phyloP scores from a whole-genome alignment of 108 stramenopile genomes.

The Conticribra weissflogii region DNA sequence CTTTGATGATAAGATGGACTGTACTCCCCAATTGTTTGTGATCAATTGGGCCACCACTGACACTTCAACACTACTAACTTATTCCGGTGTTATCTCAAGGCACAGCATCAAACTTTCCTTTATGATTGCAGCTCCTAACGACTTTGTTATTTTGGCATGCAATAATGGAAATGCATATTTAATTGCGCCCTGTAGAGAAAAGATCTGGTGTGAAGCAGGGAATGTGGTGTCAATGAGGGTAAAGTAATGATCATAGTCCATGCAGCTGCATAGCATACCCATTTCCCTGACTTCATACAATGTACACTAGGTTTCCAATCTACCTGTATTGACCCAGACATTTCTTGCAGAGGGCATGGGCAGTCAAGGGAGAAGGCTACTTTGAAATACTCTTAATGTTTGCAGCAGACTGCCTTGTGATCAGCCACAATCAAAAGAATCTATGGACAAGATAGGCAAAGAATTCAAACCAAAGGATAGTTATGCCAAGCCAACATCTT shows the following conservation, averaged over 20 bases:
- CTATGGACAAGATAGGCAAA: too few species aligned
- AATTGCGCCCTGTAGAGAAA: conserved; percentile 39
- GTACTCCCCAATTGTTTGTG: conserved; percentile 25
- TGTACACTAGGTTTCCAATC: neutral
- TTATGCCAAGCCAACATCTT: too few species aligned
- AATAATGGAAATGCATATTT: conserved; percentile 51
- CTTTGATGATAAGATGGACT: conserved; percentile 35
- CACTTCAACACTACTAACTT: conserved; percentile 6
- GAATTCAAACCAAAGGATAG: too few species aligned
- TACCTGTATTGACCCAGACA: neutral
- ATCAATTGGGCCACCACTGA: conserved; percentile 44
- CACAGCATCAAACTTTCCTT: conserved; percentile 46
- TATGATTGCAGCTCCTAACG: conserved; percentile 47
- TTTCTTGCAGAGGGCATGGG: neutral
- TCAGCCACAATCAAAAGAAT: too few species aligned
- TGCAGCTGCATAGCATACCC: conserved; percentile 40
- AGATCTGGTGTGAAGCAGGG: conserved; percentile 42
- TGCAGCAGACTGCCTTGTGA: too few species aligned
- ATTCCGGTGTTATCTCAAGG: conserved; percentile 37
- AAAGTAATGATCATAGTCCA: conserved; percentile 17
- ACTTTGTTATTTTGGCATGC: conserved; percentile 38
- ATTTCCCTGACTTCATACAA: conserved; percentile 12
- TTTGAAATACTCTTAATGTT: conserved; percentile 27
- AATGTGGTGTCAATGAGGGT: conserved; percentile 33
- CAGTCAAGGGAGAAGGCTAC: neutral